Evolutionary conservation across 2,329 filamentous ascomycete genomes (phyloP).

Genomic region (Penicillium nordicum): DNA sequence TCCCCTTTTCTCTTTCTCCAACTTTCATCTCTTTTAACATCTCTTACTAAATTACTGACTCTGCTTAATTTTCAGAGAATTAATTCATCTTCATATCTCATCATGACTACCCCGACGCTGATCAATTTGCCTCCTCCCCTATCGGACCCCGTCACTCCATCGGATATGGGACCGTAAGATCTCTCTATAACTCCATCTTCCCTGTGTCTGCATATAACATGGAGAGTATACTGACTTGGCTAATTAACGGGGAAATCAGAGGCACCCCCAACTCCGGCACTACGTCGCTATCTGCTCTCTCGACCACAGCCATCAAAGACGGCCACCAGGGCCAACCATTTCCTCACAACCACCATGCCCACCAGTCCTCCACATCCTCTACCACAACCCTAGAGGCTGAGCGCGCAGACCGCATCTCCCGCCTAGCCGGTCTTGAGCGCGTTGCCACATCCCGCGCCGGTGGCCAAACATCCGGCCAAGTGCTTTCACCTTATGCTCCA

Average conservation of each 20-base stretch:
- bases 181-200: slow-evolving; percentile 1
- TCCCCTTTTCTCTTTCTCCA: neutral
- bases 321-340: slow-evolving; percentile 80
- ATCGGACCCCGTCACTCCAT: slow-evolving; percentile 80
- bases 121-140: slow-evolving; percentile 81
- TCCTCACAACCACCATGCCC: slow-evolving; percentile 52
- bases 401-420: slow-evolving; percentile 90
- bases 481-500: slow-evolving; percentile 46
- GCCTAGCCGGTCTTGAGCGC: slow-evolving; percentile 84
- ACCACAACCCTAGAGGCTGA: slow-evolving; percentile 81
- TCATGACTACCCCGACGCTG: slow-evolving; percentile 59
- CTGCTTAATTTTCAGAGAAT: neutral
- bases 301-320: slow-evolving; percentile 93
- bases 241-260: slow-evolving; percentile 45
- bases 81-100: neutral
- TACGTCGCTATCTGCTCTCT: slow-evolving; percentile 85
- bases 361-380: slow-evolving; percentile 57
- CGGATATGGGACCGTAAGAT: slow-evolving; percentile 77
- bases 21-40: neutral
- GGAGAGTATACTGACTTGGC: slow-evolving; percentile 17
- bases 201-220: slow-evolving; percentile 6
- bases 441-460: slow-evolving; percentile 69
- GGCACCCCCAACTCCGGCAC: slow-evolving; percentile 91
- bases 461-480: slow-evolving; percentile 35
- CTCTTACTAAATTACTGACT: neutral